Conservation (phyloP, 2,329 filamentous ascomycete genomes). For the Fusarium sp. region DNA sequence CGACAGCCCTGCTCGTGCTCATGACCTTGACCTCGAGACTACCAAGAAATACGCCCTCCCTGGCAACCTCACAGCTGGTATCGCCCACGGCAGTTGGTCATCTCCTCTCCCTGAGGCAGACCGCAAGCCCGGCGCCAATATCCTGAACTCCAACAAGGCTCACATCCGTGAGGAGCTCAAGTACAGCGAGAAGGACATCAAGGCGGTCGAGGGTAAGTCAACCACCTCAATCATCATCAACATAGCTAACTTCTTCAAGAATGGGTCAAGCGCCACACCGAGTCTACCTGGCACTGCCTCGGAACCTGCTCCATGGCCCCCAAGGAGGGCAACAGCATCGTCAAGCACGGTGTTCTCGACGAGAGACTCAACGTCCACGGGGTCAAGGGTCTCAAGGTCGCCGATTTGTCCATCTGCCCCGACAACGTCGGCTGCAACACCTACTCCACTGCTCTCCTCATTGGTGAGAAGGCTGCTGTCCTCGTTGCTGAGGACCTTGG, state of each 20-base stretch:
- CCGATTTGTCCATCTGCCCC: slow-evolving; percentile 82
- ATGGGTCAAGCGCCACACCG: slow-evolving; percentile 79
- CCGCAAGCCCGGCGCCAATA: slow-evolving; percentile 60
- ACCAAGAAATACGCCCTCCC: slow-evolving; percentile 83
- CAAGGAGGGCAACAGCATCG: slow-evolving; percentile 81
- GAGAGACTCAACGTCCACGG: slow-evolving; percentile 84
- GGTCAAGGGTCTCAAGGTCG: slow-evolving; percentile 83
- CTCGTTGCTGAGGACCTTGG: slow-evolving; percentile 81
- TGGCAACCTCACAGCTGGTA: slow-evolving; percentile 78
- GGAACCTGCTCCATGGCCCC: slow-evolving; percentile 85
- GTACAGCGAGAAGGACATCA: slow-evolving; percentile 75
- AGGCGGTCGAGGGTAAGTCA: slow-evolving; percentile 72
- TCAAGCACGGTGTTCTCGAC: slow-evolving; percentile 84
- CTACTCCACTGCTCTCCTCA: slow-evolving; percentile 57
- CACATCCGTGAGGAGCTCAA: slow-evolving; percentile 74
- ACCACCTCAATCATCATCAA: accelerated
- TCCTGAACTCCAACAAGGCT: slow-evolving; percentile 76
- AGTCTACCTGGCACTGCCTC: slow-evolving; percentile 70
- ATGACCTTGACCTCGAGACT: slow-evolving; percentile 81
- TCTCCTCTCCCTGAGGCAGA: slow-evolving; percentile 69
- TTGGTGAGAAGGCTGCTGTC: slow-evolving; percentile 62
- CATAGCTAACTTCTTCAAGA: slow-evolving; percentile 52
- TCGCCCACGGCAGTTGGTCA: slow-evolving; percentile 82
- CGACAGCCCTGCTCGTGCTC: slow-evolving; percentile 77
- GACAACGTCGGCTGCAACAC: slow-evolving; percentile 83